Conservation (phyloP, 371 early-diverging fungal genomes). For the Syncephalastrum contaminatum region DNA sequence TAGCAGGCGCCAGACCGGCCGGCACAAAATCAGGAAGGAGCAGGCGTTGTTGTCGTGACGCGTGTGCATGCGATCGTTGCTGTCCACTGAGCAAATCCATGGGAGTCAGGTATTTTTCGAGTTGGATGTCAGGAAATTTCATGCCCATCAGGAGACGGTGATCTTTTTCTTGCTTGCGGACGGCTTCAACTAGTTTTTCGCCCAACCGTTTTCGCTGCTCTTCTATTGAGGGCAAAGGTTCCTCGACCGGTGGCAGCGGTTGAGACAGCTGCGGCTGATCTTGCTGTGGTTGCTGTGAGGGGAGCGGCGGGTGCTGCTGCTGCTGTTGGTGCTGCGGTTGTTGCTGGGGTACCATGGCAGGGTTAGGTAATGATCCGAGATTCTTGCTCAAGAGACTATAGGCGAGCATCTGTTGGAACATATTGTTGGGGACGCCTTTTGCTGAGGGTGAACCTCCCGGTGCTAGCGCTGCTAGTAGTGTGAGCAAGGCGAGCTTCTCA, state of each 20-base stretch:
- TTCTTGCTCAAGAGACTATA: constrained; percentile 9
- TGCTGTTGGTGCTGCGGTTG: constrained; percentile 10
- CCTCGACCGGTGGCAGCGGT: neutral
- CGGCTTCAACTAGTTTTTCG: constrained; percentile 39
- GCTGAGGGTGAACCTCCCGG: too few species aligned
- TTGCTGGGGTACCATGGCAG: neutral
- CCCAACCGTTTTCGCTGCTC: constrained; percentile 36
- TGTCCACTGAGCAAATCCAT: constrained; percentile 29
- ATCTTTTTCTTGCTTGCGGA: constrained; percentile 37
- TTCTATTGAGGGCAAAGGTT: constrained; percentile 13
- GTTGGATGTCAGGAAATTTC: constrained; percentile 15
- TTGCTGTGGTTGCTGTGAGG: constrained; percentile 1
- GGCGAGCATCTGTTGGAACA: constrained; percentile 8
- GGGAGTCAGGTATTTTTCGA: constrained; percentile 17
- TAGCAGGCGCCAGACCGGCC: constrained; percentile 69
- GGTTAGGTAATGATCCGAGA: constrained; percentile 3
- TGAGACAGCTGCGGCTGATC: constrained; percentile 3
- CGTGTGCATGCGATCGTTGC: constrained; percentile 45
- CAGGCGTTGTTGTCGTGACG: constrained; percentile 66
- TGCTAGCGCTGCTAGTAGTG: too few species aligned
- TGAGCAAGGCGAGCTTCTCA: too few species aligned
- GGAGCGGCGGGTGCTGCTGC: neutral
- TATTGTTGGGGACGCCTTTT: constrained; percentile 1
- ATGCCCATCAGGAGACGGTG: constrained; percentile 16
- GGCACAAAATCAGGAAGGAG: constrained; percentile 69